phyloP scores from a whole-genome alignment of 768 basidiomycete species.

The Auricularia cornea region DNA sequence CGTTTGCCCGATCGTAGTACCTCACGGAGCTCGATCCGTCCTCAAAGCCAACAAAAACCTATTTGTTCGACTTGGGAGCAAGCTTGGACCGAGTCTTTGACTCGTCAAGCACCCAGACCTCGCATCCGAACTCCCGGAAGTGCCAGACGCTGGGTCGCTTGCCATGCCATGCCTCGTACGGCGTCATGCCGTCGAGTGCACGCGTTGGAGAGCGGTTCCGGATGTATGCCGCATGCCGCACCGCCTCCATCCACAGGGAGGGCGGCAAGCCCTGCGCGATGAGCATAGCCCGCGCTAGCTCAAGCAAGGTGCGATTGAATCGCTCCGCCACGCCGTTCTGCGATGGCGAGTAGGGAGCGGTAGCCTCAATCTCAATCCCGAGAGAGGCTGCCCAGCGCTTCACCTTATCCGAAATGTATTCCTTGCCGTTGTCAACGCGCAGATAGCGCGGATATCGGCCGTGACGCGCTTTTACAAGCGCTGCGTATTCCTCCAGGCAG shows the following conservation, averaged over 20 bases:
- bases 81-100: slow-evolving; percentile 5
- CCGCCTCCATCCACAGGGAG: slow-evolving; percentile 11
- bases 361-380: too few species aligned
- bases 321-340: slow-evolving; percentile 23
- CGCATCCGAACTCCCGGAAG: slow-evolving; percentile 13
- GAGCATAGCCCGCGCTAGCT: slow-evolving; percentile 14
- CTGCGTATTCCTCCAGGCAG: too few species aligned
- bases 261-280: slow-evolving; percentile 1
- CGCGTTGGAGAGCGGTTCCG: slow-evolving; percentile 11
- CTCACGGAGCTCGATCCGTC: too few species aligned
- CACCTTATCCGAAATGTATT: too few species aligned
- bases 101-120: slow-evolving; percentile 7
- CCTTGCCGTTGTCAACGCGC: too few species aligned
- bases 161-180: slow-evolving; percentile 13
- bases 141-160: slow-evolving; percentile 11
- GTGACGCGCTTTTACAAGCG: too few species aligned
- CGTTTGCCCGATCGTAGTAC: slow-evolving; percentile 7
- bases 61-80: slow-evolving; percentile 2
- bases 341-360: slow-evolving; percentile 8
- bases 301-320: slow-evolving; percentile 17
- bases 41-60: slow-evolving; percentile 8
- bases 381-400: too few species aligned
- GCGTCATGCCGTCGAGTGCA: slow-evolving; percentile 12
- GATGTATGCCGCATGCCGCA: slow-evolving; percentile 12
- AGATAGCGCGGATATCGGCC: too few species aligned